phyloP scores from a whole-genome alignment of 164 flowering plant genomes.

The Stephania japonica region DNA sequence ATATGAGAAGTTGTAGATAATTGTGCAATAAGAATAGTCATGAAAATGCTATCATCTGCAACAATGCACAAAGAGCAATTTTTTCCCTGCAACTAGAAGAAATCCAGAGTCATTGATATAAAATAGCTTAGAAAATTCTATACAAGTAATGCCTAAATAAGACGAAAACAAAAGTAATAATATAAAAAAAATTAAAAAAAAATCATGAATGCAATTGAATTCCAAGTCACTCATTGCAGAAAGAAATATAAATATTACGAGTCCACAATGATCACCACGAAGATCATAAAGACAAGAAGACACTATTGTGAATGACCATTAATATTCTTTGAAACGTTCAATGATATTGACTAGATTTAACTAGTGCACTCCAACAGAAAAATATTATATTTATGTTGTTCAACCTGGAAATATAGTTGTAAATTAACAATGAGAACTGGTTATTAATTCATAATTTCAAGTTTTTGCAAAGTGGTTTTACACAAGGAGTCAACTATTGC shows the following conservation, averaged over 20 bases:
- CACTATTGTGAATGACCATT: not conserved
- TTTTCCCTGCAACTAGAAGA: slow-evolving; percentile 60
- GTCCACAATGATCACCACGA: too few species aligned
- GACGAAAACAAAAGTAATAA: too few species aligned
- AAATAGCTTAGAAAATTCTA: not conserved
- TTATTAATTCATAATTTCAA: not conserved
- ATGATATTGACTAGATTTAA: too few species aligned
- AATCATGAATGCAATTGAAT: too few species aligned
- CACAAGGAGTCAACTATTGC: not conserved
- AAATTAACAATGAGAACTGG: not conserved
- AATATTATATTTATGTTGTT: not conserved
- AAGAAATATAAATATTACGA: too few species aligned
- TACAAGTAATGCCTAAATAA: not conserved
- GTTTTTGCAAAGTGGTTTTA: not conserved
- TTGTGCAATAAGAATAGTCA: slow-evolving; percentile 51
- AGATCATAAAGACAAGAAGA: too few species aligned
- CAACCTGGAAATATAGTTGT: not conserved
- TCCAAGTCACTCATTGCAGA: too few species aligned
- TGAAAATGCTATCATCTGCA: slow-evolving; percentile 83
- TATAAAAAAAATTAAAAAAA: too few species aligned
- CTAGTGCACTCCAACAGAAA: not conserved
- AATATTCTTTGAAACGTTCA: not conserved
- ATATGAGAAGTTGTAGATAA: slow-evolving; percentile 49
- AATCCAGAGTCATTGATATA: slow-evolving; percentile 11
- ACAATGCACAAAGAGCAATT: slow-evolving; percentile 54